Evolutionary conservation across 768 basidiomycete species (phyloP), one percentile per base, ranked within the genome.

Genomic region (Phanerochaete carnosa): DNA sequence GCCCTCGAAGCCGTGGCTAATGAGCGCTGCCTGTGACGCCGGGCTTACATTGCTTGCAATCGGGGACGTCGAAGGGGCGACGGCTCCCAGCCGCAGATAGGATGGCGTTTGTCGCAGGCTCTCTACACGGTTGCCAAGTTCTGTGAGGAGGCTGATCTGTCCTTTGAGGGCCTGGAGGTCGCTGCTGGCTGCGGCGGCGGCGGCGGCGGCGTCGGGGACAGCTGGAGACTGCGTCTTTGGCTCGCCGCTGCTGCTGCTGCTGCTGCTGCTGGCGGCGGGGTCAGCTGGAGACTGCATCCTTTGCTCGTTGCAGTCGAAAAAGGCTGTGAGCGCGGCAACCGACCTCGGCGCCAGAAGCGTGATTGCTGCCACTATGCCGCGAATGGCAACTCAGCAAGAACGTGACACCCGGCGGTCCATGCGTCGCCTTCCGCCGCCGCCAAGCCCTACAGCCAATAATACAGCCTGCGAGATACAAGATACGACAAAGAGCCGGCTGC

Each of bases 101-200:
- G 76, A 66, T 3, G 85, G 83, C 11, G 81, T 73, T 49, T 78
- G 76, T 12, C 84, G 79, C 7, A 84, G 62, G 0, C 73, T 59
- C 32, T 80, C 77, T 9, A 86, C 61, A 5, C 79, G 76, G 51
- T 63, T 73, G 46, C 80, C 77, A 22, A 84, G 67, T 33, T 82
- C 79, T 9, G 77, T 75, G 16, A 86, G 73, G 1, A 76, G 69
- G 58, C 81, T 74, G 25, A 86, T 78, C 64, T 79, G 79, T 4
- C 69, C 73, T 61, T 79, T 73, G 45, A 82, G 73, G 23, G 63
- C 46, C n/a, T 53, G 16, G 12, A 66, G 15, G 19, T 43, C 54
- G 32, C n/a, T 54, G 52, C 30, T 37, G 12, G 52, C n/a, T n/a
- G n/a, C 26, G 37, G 53, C 7, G 61, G 45, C 35, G 22, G 29